Evolutionary conservation across 2,329 filamentous ascomycete genomes (phyloP).

Genomic region (Aspergillus quadrilineatus): DNA sequence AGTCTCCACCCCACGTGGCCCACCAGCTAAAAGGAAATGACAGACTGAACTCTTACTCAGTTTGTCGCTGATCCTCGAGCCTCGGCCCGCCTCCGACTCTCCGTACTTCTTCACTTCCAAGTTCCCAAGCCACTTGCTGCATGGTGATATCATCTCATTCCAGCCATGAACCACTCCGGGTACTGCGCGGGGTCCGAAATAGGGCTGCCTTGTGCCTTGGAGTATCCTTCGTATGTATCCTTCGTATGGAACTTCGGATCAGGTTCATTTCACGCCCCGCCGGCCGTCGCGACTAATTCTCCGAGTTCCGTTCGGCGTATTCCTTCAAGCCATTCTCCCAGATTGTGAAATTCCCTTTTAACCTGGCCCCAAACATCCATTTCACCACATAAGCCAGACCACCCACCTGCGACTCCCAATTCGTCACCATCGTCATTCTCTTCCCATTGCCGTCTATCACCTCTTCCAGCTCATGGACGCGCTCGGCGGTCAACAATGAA

Average conservation of each 20-base stretch:
- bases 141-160: slow-evolving; percentile 4
- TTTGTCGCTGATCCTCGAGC: neutral
- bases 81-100: neutral
- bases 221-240: too few species aligned
- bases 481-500: slow-evolving; percentile 44
- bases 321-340: slow-evolving; percentile 44
- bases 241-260: neutral
- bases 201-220: neutral
- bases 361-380: slow-evolving; percentile 42
- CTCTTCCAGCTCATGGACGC: slow-evolving; percentile 50
- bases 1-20: slow-evolving; percentile 7
- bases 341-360: slow-evolving; percentile 40
- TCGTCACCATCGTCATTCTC: slow-evolving; percentile 36
- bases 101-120: neutral
- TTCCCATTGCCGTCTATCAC: slow-evolving; percentile 22
- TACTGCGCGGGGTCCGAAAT: neutral
- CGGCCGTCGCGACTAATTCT: neutral
- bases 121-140: neutral
- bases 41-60: neutral
- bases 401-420: slow-evolving; percentile 49
- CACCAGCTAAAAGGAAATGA: neutral
- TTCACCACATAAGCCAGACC: slow-evolving; percentile 41
- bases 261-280: neutral
- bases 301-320: slow-evolving; percentile 35
- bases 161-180: neutral